Evolutionary conservation across 345 rosid species (phyloP).

Genomic region (Eucalyptus cloeziana): DNA sequence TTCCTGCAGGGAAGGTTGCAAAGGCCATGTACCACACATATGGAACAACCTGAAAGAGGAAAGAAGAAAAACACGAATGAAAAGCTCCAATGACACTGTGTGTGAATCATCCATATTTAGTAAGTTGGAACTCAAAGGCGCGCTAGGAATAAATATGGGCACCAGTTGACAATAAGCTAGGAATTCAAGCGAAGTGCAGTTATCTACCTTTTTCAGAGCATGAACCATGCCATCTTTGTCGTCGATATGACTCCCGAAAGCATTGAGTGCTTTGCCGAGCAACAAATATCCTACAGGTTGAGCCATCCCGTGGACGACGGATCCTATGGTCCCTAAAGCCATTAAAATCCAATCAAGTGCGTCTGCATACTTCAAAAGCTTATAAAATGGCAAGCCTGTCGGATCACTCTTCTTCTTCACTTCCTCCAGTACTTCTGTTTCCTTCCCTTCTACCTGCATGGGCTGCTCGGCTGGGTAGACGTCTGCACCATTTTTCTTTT

Average conservation of each 20-base stretch:
- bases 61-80: not conserved
- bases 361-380: slow-evolving; percentile 44
- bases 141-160: not conserved
- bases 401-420: not conserved
- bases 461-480: not conserved
- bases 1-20: slow-evolving; percentile 61
- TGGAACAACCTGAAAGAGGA: slow-evolving; percentile 33
- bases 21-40: slow-evolving; percentile 61
- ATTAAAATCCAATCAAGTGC: slow-evolving; percentile 35
- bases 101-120: not conserved
- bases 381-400: slow-evolving; percentile 13
- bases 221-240: slow-evolving; percentile 15
- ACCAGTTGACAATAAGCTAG: not conserved
- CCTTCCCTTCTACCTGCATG: not conserved
- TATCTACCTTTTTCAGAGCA: slow-evolving; percentile 23
- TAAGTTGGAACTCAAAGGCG: not conserved
- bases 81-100: not conserved
- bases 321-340: slow-evolving; percentile 41
- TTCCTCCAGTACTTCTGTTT: not conserved
- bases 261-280: slow-evolving; percentile 52
- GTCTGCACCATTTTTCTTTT: not conserved
- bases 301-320: slow-evolving; percentile 46
- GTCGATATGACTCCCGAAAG: slow-evolving; percentile 24
- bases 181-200: not conserved
- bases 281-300: slow-evolving; percentile 43